Evolutionary conservation across 805 yeast species (phyloP).

Genomic region (Vanderwaltozyma tropicalis): DNA sequence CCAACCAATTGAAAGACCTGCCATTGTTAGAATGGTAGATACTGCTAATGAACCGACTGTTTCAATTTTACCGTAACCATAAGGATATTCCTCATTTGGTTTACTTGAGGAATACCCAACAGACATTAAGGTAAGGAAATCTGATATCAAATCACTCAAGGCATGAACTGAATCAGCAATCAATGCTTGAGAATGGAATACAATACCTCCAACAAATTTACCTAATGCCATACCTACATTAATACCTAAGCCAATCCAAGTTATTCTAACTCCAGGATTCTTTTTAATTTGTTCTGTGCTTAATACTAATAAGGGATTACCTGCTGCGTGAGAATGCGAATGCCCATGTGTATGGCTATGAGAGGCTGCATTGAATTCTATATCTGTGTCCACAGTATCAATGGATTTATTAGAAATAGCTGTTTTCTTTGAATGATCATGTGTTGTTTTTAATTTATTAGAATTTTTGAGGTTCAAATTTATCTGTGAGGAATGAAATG

Average conservation of each 20-base stretch:
- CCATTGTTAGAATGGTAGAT: constrained; percentile 68
- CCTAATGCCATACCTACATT: constrained; percentile 80
- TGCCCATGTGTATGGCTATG: constrained; percentile 2
- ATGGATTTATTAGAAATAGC: too few species aligned
- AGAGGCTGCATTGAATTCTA: too few species aligned
- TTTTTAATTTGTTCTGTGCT: constrained; percentile 37
- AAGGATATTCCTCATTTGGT: constrained; percentile 56
- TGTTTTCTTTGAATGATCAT: too few species aligned
- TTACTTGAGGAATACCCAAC: constrained; percentile 62
- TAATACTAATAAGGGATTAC: constrained; percentile 27
- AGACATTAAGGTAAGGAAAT: constrained; percentile 78
- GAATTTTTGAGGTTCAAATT: too few species aligned
- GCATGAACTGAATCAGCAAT: constrained; percentile 95
- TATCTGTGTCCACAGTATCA: too few species aligned
- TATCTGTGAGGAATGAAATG: too few species aligned
- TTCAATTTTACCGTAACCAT: constrained; percentile 89
- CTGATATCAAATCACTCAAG: constrained; percentile 80
- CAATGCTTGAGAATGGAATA: constrained; percentile 89
- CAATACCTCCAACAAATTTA: constrained; percentile 81
- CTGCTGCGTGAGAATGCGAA: constrained; percentile 21
- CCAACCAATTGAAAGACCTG: constrained; percentile 90
- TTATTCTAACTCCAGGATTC: constrained; percentile 85
- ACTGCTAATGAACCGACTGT: constrained; percentile 87
- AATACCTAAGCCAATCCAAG: constrained; percentile 80
- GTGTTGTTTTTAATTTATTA: too few species aligned